Evolutionary conservation across 2,329 filamentous ascomycete species (phyloP), one percentile per base, ranked within the genome.

Genomic region (Pseudofabraea citricarpa): DNA sequence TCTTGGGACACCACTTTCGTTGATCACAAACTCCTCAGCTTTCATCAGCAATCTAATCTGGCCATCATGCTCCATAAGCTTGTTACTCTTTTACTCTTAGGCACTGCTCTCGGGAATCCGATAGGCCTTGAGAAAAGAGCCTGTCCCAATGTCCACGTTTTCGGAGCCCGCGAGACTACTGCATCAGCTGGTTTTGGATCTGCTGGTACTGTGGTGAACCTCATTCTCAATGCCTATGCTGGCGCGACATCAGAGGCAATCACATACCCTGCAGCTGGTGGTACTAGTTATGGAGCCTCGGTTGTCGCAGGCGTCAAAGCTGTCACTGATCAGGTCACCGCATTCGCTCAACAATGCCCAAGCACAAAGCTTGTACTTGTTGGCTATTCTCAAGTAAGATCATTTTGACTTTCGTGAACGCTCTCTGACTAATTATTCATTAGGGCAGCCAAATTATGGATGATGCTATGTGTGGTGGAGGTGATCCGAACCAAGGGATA

Each of bases 371-470:
- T 81, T 20, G 74, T 81, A 8, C 62, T 81, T 29, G 72, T 81
- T 26, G 78, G 78, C 26, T 81, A 81, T 60, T 79, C 74, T 6
- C 76, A 31, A 15, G 27, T 31, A 9, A 31, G 27, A 6, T 31
- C 6, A 12, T 15, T 5, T 31, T 31, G 5, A 7, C 16, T 31
- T 15, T 31, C 16, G 13, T 31, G 6, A 10, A 31, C 13, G 9
- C 5, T 31, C 27, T 6, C 6, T 12, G 13, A 4, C 13, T 31
- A 7, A 31, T 15, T 7, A 15, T 12, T 2, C 4, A 31, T n/a
- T 10, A 79, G 70, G 77, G 77, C 29, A 75, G 70, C 29, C 73
- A 81, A 59, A 80, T 81, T 52, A 72, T 77, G 59, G 76, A 81
- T 50, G 75, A 77, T 49, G 76, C 75, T n/a, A 58, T 80, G 22